Base-by-base conservation (phyloP, 2,329 filamentous ascomycete genomes). In the Seiridium cupressi region DNA sequence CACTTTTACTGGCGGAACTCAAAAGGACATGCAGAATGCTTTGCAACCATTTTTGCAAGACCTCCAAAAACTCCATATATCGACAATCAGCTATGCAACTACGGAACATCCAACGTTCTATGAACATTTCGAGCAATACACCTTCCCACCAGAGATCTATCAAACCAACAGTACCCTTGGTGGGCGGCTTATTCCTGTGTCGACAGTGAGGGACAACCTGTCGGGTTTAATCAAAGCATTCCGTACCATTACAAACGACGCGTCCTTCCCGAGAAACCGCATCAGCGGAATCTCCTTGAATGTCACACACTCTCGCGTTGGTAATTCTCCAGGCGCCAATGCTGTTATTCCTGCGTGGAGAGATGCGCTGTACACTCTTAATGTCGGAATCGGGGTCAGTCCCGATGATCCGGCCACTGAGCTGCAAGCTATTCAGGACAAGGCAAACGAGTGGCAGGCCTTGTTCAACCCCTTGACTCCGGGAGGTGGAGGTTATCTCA, bases 401-500 rank as follows among this genome's bases (percentile, higher is more conserved):
- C 1, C 6, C 4, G 18, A 5, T 51, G 47, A 7, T 31, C 6
- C 5, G 5, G 11, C 11, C 47, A 31, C 47, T 26, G 18, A 31
- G 13, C 47, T 31, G 11, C 18, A 51, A 31, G 5, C 11, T 13
- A n/a, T n/a, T 13, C 47, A 51, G 31, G 47, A 10, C 13, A 31
- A 51, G n/a, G 47, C n/a, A 4, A 51, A 51, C n/a, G n/a, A 7
- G 5, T 61, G 58, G 49, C 61, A 64, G 42, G 31, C 72, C 1
- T 74, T 76, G 61, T 75, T 73, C 13, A 67, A 68, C 44, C 62
- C 73, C 42, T 64, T 64, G 0, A 58, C 70, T 81, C 2, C 79
- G 77, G 36, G 76, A 78, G 51, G 47, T 18, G 49, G 32, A 1
- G 18, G 35, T 7, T 55, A 55, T 32, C 7, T 55, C 11, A 55